Base-by-base conservation (phyloP, 176 grass and related monocot genomes). In the Avena eriantha region DNA sequence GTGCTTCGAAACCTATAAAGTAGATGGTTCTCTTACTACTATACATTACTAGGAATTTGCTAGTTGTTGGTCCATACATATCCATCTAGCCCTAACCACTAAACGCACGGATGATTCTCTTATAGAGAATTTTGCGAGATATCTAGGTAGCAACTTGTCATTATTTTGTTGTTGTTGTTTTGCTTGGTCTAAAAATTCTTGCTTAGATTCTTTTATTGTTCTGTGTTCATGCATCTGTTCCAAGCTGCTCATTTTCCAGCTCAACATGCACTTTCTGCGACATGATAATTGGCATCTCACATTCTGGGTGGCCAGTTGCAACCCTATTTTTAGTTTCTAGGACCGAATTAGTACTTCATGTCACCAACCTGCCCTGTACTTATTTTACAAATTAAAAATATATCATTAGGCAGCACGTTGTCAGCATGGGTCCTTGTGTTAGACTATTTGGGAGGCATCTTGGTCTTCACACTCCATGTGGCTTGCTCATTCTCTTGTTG, bases 181-280 rank as follows among this genome's bases (percentile, higher is more conserved):
- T 11, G 73, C 26, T 53, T 31, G 19, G 24, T 54, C 24, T 18
- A 4, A 76, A 9, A 34, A 33, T 36, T 5, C 53, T 9, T 83
- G n/a, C 0, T 69, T 19, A 10, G 18, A 69, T n/a, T 36, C 18
- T 22, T 23, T 19, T 4, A 65, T 22, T 55, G 13, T 6, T 68
- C 1, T 17, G n/a, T 5, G 63, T 45, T 70, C 22, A 50, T 50
- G 35, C 24, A 31, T 70, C 53, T 12, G 29, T 66, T 73, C 45
- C 18, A 53, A 83, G 34, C 23, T 73, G 33, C 46, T 73, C 8
- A 11, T 79, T 78, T 76, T 57, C 56, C 34, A 74, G 64, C 89
- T 48, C 74, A 87, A 73, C 65, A 35, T 61, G 9, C 66, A 47
- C 65, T 77, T 90, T 84, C 60, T 8, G 48, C 16, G 21, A 39